Evolutionary conservation across 225 moss, liverwort and hornwort genomes (phyloP), one percentile per base, ranked within the genome.

Genomic region (Sphagnum contortum): DNA sequence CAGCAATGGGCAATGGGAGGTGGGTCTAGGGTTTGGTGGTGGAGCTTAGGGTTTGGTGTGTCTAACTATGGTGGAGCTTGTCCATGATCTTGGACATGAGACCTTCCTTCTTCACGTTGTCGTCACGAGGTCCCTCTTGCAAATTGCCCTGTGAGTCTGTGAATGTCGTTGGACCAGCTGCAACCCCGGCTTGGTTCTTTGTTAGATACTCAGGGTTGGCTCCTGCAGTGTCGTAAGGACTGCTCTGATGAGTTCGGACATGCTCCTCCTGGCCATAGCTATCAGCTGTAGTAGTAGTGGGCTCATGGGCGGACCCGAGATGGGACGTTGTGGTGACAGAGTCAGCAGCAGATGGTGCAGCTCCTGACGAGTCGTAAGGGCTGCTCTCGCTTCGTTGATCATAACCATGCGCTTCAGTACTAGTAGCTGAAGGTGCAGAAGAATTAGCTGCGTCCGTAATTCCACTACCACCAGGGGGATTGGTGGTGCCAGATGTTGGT

Each of bases 51-150:
- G n/a, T n/a, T n/a, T n/a, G n/a, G n/a, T n/a, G n/a, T n/a, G n/a
- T n/a, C n/a, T n/a, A n/a, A 29, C 1, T 29, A 0, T 29, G 52
- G 52, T 52, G 52, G 66, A 81, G 60, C 75, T 81, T 84, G 64
- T 78, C 81, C 84, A 78, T 81, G 44, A 84, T 64, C 71, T 84
- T 84, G 3, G 77, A 74, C 59, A 81, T 11, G 12, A 84, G 69
- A 4, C 84, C 84, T 64, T 84, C 84, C 67, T 84, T 81, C 76
- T 84, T 84, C 69, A 65, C 73, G 2, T 8, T 64, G 9, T 81
- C 84, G 48, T 81, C 78, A 5, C 78, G 75, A 45, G 81, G 84
- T 8, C 84, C 84, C 67, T 84, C 59, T 8, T 75, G 50, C 5
- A 72, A 10, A 57, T 76, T 76, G 4, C 84, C 84, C 0, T 76